Evolutionary conservation across 805 yeast species (phyloP).

Genomic region (Saccharomycopsis microspora): DNA sequence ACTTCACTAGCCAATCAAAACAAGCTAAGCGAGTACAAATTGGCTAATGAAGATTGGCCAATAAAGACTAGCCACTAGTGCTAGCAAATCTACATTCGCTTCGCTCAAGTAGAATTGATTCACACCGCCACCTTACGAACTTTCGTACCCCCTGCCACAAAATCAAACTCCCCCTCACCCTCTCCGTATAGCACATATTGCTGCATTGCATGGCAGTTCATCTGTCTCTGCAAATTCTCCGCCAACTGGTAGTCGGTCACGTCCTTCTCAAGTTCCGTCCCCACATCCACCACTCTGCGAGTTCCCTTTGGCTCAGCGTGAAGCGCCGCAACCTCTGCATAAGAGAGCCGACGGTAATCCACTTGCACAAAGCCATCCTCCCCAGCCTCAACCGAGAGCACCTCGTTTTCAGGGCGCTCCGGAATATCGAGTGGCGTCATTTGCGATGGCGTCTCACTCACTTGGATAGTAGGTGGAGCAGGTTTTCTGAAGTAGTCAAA

Average conservation of each 20-base stretch:
- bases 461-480: not conserved
- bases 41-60: too few relatives aligned
- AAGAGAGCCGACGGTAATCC: slow-evolving; percentile 12
- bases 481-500: not conserved
- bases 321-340: slow-evolving; percentile 16
- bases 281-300: slow-evolving; percentile 8
- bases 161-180: too few relatives aligned
- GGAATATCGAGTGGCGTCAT: not conserved
- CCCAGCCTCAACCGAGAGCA: too few relatives aligned
- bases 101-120: too few relatives aligned
- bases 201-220: not conserved
- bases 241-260: slow-evolving; percentile 16
- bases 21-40: too few relatives aligned
- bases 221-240: slow-evolving; percentile 11
- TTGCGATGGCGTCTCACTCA: slow-evolving; percentile 1
- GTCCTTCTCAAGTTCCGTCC: slow-evolving; percentile 13
- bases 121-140: too few relatives aligned
- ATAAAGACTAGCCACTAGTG: too few relatives aligned
- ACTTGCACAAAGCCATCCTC: slow-evolving; percentile 16
- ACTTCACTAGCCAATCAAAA: too few relatives aligned
- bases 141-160: too few relatives aligned
- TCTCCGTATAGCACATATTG: too few relatives aligned
- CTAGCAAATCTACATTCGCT: too few relatives aligned
- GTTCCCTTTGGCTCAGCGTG: not conserved
- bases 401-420: too few relatives aligned